Conservation (phyloP, 2,329 filamentous ascomycete genomes). For the Aspergillus proliferans region DNA sequence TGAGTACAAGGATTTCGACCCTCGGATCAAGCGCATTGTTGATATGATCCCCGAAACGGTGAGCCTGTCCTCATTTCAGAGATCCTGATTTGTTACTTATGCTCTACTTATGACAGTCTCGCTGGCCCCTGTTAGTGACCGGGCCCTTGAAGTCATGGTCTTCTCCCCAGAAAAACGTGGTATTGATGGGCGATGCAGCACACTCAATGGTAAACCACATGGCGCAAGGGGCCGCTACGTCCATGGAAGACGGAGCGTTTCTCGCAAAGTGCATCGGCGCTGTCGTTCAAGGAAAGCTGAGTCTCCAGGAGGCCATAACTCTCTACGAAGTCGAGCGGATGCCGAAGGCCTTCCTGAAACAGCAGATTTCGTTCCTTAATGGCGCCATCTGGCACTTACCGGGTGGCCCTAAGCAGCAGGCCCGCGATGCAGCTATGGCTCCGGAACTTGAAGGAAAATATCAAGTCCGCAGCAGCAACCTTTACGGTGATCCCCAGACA, state of each 20-base stretch:
- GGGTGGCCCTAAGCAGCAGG: constrained; percentile 38
- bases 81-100: neutral
- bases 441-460: constrained; percentile 34
- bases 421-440: constrained; percentile 38
- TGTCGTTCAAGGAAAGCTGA: constrained; percentile 21
- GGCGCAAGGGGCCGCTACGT: constrained; percentile 36
- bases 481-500: constrained; percentile 45
- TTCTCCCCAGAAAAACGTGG: constrained; percentile 20
- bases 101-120: neutral
- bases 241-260: constrained; percentile 39
- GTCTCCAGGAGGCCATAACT: constrained; percentile 25
- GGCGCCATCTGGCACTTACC: constrained; percentile 44
- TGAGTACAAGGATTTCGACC: neutral
- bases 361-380: constrained; percentile 43
- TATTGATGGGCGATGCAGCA: constrained; percentile 39
- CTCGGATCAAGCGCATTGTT: neutral
- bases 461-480: constrained; percentile 40
- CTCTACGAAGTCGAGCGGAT: constrained; percentile 36
- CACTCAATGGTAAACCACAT: constrained; percentile 32
- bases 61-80: neutral
- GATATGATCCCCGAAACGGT: neutral
- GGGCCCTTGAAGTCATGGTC: constrained; percentile 6
- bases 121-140: constrained; percentile 22
- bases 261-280: constrained; percentile 21
- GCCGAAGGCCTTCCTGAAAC: constrained; percentile 34